A percentile compares a stretch with the other conserved stretches of the same genome.
Conservation (phyloP, 2,329 filamentous ascomycete species). For the Ramularia endophylla region DNA sequence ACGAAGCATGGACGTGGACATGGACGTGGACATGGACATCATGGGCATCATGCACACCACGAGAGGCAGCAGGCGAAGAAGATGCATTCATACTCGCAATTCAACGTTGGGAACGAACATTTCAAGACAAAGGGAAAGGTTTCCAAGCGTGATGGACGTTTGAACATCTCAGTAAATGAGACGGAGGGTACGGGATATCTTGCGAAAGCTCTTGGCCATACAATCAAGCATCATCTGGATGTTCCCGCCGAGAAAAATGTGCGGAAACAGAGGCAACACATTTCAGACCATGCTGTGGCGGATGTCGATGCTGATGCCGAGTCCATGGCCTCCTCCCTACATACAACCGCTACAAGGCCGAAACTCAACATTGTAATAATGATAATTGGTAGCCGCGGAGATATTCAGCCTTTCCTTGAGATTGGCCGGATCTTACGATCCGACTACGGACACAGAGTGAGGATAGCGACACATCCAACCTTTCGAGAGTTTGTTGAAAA, state of each 20-base stretch:
- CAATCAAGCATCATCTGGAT: constrained; percentile 52
- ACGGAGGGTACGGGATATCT: constrained; percentile 64
- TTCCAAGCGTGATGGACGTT: constrained; percentile 61
- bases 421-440: constrained; percentile 68
- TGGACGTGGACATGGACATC: too few relatives aligned
- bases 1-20: constrained; percentile 5
- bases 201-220: constrained; percentile 64
- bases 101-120: constrained; percentile 58
- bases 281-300: constrained; percentile 11
- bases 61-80: constrained; percentile 11
- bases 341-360: constrained; percentile 32
- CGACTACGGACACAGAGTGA: constrained; percentile 65
- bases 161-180: constrained; percentile 68
- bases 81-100: constrained; percentile 43
- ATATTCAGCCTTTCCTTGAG: constrained; percentile 73
- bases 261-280: constrained; percentile 29
- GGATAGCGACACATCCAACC: constrained; percentile 71
- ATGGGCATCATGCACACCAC: constrained; percentile 6
- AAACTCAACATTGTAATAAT: constrained; percentile 73
- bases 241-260: constrained; percentile 23
- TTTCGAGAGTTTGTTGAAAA: constrained; percentile 71
- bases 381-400: constrained; percentile 74
- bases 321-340: constrained; percentile 23
- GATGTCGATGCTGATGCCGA: constrained; percentile 17
- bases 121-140: constrained; percentile 61